Evolutionary conservation across 495 filamentous ascomycete genomes (phyloP), one percentile per base, ranked within the genome.

Genomic region (Aspergillus steynii): DNA sequence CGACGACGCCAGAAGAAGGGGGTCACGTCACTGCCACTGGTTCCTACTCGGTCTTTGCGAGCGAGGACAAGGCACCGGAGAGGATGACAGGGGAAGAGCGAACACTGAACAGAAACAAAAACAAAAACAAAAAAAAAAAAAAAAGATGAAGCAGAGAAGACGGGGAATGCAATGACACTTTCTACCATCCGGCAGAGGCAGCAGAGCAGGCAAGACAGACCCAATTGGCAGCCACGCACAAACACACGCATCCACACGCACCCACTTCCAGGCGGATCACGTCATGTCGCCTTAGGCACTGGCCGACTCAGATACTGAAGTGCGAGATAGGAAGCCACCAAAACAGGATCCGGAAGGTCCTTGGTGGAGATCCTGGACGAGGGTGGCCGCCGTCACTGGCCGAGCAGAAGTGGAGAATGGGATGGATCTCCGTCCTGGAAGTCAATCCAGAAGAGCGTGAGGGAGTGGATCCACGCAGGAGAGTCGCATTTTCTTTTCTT

Each of bases 371-470:
- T 62, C 49, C 7, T 58, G 29, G 32, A 49, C 10, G 37, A 34
- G 31, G 51, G 58, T 58, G 50, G 55, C 53, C 55, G 57, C 61
- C 42, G 61, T 55, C 61, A 54, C 15, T 59, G 50, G 5, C 34
- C 8, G 5, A 12, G 37, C 37, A 3, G 9, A 4, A 15, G 37
- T 42, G 60, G 31, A 5, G 34, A 53, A 27, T 48, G 48, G 47
- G 56, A 60, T 64, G 58, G 62, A 64, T 60, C 57, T 62, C 56
- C 61, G 55, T 58, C 59, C 47, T 50, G 51, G 50, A 63, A 51
- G 61, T 50, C 50, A 50, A 58, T 55, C 55, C 59, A n/a, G 34
- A 56, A 48, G 53, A 29, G 55, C 12, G 37, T 42, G 50, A 54
- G 34, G 29, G 49, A 12, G 31, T 55, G 53, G 53, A 47, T 3